Base-by-base conservation (phyloP, 169 alveolate genomes). In the Cryptosporidium baileyi region DNA sequence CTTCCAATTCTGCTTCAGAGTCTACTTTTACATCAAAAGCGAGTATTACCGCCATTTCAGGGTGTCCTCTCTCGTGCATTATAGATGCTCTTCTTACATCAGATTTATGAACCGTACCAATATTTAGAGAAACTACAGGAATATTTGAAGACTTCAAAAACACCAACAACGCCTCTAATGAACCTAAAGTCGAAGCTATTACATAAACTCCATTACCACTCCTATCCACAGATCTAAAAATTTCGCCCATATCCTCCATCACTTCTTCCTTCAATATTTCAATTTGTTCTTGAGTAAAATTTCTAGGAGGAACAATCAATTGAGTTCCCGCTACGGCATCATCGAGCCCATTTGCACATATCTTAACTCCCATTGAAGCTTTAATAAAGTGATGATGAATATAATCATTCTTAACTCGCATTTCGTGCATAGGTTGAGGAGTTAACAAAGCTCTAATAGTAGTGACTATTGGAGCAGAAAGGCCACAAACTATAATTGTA, bases 371-470 rank as follows among this genome's bases (percentile, higher is more conserved):
- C 94, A 96, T 96, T 13, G 98, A 95, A 11, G 99, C 99, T 28
- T 95, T 90, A 24, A 98, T 95, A 49, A 40, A 52, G 32, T 92
- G 80, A 82, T 97, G 99, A 80, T 95, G 96, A 34, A 95, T 91
- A 91, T 96, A 98, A 61, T 98, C 99, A 60, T 99, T 97, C 94
- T 97, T 97, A 28, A 98, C 99, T 67, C 99, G 93, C 95, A 97
- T 92, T 91, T 98, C 99, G 90, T 96, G 97, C 97, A 97, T 91
- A 7, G 99, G 99, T 88, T 95, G 98, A 2, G 99, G 99, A 0
- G 99, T 97, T 81, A 98, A 89, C 19, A 98, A 90, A 2, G 99
- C 99, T 80, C 99, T 96, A 47, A 98, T 96, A 30, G 95, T 95
- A 0, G 99, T 97, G 8, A 95, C 96, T 17, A 98, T 97, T 0